Percentiles rank a stretch among this genome's conserved stretches.
Conservation (phyloP, 2,329 filamentous ascomycete species). For the Fusarium austroafricanum region DNA sequence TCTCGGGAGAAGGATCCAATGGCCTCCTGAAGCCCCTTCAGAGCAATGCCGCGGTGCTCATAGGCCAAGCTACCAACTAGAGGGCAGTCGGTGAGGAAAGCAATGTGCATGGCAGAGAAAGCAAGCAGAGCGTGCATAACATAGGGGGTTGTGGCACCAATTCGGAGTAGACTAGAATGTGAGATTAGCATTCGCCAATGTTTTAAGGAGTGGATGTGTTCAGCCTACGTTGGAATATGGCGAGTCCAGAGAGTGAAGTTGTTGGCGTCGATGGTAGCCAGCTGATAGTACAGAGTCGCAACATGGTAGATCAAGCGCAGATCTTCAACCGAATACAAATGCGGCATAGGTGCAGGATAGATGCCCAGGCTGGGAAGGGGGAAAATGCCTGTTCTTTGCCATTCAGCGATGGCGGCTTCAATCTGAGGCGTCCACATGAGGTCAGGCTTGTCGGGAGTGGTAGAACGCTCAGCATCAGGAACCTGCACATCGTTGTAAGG, state of each 20-base stretch:
- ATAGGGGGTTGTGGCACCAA: slow-evolving; percentile 84
- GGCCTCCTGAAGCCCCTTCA: slow-evolving; percentile 89
- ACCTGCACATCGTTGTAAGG: slow-evolving; percentile 92
- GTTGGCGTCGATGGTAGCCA: slow-evolving; percentile 80
- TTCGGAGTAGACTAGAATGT: slow-evolving; percentile 65
- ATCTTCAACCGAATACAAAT: slow-evolving; percentile 79
- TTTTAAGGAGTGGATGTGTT: neutral
- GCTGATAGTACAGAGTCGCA: slow-evolving; percentile 84
- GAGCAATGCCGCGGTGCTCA: slow-evolving; percentile 85
- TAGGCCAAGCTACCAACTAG: slow-evolving; percentile 90
- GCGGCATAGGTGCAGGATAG: slow-evolving; percentile 78
- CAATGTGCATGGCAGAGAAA: slow-evolving; percentile 94
- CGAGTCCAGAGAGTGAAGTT: slow-evolving; percentile 93
- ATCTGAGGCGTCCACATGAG: slow-evolving; percentile 90
- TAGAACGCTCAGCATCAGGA: slow-evolving; percentile 69
- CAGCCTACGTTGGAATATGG: slow-evolving; percentile 87
- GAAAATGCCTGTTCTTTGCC: slow-evolving; percentile 86
- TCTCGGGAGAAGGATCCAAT: slow-evolving; percentile 85
- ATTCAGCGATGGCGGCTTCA: slow-evolving; percentile 82
- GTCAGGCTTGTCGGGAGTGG: slow-evolving; percentile 71
- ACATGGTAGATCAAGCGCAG: slow-evolving; percentile 92
- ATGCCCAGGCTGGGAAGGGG: slow-evolving; percentile 86
- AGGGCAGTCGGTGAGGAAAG: slow-evolving; percentile 86
- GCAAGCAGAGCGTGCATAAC: slow-evolving; percentile 95
- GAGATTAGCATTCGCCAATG: slow-evolving; percentile 26